Base-by-base conservation (phyloP, 2,329 filamentous ascomycete species). In the Dactylella cylindrospora region DNA sequence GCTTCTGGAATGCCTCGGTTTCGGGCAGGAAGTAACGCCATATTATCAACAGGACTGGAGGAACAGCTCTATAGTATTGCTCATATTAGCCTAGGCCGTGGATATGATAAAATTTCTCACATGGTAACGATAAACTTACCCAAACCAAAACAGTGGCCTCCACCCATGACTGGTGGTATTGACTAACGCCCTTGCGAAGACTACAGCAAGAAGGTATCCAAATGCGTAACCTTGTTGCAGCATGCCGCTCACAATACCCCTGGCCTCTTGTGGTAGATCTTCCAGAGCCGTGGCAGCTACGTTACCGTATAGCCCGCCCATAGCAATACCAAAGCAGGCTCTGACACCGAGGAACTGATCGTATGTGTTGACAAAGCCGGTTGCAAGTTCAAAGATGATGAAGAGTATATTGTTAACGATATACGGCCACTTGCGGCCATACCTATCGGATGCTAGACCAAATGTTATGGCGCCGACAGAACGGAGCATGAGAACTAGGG, bases 81-180 rank as follows among this genome's bases (percentile, higher is more conserved):
- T 12, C 31, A 38, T 38, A 15, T 19, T 4, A 19, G 12, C 32
- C n/a, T 13, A 38, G 12, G n/a, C n/a, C n/a, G n/a, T n/a, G n/a
- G n/a, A n/a, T n/a, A n/a, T n/a, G n/a, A n/a, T n/a, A n/a, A n/a
- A n/a, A n/a, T n/a, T n/a, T n/a, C n/a, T n/a, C n/a, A n/a, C n/a
- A n/a, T n/a, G n/a, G n/a, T n/a, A n/a, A n/a, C n/a, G n/a, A n/a
- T n/a, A n/a, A n/a, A 13, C 54, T 31, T 35, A 61, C 55, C 84
- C 89, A 72, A 95, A 95, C 89, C 90, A 95, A 76, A 84, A 95
- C 0, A 95, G 76, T 0, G 89, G 88, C 5, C 90, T 79, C 90
- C 90, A 95, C 46, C 79, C 83, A 70, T 94, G 84, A 0, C 82
- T 72, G 0, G 88, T 91, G 0, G 88, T 93, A 72, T 86, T 76